Evolutionary conservation across 345 rosid genomes (phyloP), one percentile per base, ranked within the genome.

Genomic region (Lenwebbia sp.): DNA sequence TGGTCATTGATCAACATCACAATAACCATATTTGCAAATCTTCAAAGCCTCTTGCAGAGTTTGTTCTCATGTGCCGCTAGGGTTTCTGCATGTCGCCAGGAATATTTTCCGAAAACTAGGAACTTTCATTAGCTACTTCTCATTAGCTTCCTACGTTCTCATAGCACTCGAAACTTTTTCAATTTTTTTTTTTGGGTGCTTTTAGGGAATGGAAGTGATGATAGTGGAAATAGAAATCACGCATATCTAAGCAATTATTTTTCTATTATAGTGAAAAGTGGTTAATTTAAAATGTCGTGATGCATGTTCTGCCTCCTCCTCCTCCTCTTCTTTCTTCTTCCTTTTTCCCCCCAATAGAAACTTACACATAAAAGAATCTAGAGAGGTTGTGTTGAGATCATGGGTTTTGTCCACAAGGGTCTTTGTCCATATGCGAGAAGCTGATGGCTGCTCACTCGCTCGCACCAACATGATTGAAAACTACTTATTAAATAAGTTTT

Each of bases 401-500:
- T 37, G 81, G 28, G 28, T 56, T 54, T 83, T 13, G 82, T 76
- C 60, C 37, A 28, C 33, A 41, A 74, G 30, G 50, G 82, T 37
- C 49, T 76, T 84, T 75, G 30, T 60, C 74, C 50, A 62, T 30
- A 54, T 75, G 55, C 40, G 87, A 54, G 86, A 89, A 88, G 85
- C 65, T 70, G 49, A 82, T 85, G 82, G 82, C 86, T 87, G 82
- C 84, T 89, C 85, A 2, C 22, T 84, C 50, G 47, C 57, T 33
- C 88, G 33, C 85, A 88, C 81, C 44, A 10, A 19, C 81, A 70
- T 91, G 92, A 89, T 91, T 88, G 88, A 85, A 49, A 84, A 87
- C 75, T 19, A 62, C 50, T 57, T 55, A 83, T 86, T 85, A 88
- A 89, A 88, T 87, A 91, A 89, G 88, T 89, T 92, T 49, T 10